These are phyloP conservation scores for Zygnema cylindricum DNA, from an alignment of 139 green algal genomes.

Conservation along the genomic window DNA sequence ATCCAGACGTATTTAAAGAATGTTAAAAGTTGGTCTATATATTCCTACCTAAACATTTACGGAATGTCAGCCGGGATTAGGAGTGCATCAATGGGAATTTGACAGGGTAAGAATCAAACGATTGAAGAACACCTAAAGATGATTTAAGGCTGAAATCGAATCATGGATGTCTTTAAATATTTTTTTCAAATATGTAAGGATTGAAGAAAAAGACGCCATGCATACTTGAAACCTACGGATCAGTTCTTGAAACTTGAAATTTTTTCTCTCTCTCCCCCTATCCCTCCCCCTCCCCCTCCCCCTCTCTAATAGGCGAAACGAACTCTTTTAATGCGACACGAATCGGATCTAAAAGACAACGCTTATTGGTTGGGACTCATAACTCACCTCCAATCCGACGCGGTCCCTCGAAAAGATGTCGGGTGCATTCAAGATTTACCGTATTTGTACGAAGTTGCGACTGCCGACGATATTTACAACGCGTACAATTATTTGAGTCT, in stretches of 20 bases:
- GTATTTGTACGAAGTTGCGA: constrained; percentile 82
- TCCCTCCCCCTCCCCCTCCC: not conserved
- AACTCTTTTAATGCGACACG: constrained; percentile 92
- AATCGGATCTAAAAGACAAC: constrained; percentile 94
- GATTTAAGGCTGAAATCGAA: no score
- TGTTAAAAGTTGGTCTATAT: no score
- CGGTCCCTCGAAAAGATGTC: constrained; percentile 73
- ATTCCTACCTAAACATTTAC: no score
- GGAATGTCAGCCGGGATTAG: no score
- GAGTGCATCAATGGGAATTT: no score
- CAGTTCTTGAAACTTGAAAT: no score
- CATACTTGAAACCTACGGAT: no score
- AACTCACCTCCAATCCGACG: constrained; percentile 86
- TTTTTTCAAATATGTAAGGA: no score
- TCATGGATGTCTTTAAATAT: no score
- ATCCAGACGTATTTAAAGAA: no score
- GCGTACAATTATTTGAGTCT: constrained; percentile 51
- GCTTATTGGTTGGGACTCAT: constrained; percentile 91
- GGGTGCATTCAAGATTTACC: constrained; percentile 82
- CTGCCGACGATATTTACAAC: constrained; percentile 85
- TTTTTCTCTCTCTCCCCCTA: not conserved
- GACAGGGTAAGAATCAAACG: constrained; percentile 59
- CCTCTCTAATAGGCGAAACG: constrained; percentile 65
- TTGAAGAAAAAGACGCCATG: no score
- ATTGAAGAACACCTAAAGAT: no score